phyloP scores from a whole-genome alignment of 1,284 basidiomycete genomes.

The Heterobasidion parviporum region DNA sequence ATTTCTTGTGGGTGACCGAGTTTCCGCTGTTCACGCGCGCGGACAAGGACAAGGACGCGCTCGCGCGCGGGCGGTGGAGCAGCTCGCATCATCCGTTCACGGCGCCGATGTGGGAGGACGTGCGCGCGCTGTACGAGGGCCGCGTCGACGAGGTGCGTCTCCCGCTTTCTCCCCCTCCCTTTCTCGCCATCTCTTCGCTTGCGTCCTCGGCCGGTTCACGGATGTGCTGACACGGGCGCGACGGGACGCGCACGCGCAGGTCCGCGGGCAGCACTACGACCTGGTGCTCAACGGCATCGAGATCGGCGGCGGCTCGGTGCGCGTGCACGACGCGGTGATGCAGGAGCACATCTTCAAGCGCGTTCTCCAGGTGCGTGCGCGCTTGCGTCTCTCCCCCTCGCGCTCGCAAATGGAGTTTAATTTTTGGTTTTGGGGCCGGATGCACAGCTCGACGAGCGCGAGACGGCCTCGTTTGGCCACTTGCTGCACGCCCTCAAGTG shows the following conservation, averaged over 20 bases:
- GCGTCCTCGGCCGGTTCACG: no score
- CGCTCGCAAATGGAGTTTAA: not conserved
- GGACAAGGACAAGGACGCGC: constrained; percentile 81
- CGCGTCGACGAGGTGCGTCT: constrained; percentile 48
- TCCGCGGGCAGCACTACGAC: constrained; percentile 95
- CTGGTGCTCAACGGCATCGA: constrained; percentile 93
- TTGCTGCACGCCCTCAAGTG: constrained; percentile 79
- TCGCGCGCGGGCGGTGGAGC: constrained; percentile 82
- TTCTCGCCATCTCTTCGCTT: not conserved
- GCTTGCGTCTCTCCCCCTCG: not conserved
- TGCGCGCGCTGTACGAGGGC: constrained; percentile 65
- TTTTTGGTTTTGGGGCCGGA: no score
- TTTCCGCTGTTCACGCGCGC: constrained; percentile 90
- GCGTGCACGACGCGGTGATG: constrained; percentile 82
- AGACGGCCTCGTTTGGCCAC: constrained; percentile 74
- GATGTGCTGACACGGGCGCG: no score
- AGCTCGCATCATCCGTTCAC: constrained; percentile 95
- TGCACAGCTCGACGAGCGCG: constrained; percentile 58
- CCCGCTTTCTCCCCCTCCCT: not conserved
- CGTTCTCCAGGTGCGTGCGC: constrained; percentile 60
- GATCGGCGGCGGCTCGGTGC: constrained; percentile 90
- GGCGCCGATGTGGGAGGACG: constrained; percentile 87
- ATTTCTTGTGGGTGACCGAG: constrained; percentile 93
- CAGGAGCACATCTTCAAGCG: constrained; percentile 79
- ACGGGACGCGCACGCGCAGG: constrained; percentile 33